These are phyloP conservation scores for Botryotinia calthae DNA, from an alignment of 2,329 filamentous ascomycete species.

Conservation along the genomic window DNA sequence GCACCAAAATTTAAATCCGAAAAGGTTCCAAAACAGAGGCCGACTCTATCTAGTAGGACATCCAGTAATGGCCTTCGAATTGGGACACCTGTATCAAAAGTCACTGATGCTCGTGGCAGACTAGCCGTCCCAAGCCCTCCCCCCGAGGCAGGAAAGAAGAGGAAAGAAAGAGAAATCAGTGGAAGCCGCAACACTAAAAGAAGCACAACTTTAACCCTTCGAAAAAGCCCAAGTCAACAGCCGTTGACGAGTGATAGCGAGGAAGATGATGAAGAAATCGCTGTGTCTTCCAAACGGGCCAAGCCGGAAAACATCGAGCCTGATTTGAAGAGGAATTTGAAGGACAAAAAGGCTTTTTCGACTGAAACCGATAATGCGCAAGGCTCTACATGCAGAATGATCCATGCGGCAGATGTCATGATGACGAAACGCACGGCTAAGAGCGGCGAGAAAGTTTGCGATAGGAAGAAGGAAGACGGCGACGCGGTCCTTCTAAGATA, in stretches of 20 bases:
- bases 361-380: conserved; percentile 27
- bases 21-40: conserved; percentile 11
- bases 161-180: conserved; percentile 15
- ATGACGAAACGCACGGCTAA: conserved; percentile 50
- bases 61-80: background rate
- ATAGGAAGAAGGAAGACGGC: conserved; percentile 42
- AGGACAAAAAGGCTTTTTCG: conserved; percentile 32
- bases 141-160: conserved; percentile 5
- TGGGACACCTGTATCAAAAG: background rate
- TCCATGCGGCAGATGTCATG: conserved; percentile 57
- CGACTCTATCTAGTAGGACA: background rate
- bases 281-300: conserved; percentile 21
- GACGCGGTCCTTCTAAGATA: conserved; percentile 74
- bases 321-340: conserved; percentile 34
- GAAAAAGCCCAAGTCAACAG: conserved; percentile 12
- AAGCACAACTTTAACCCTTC: background rate
- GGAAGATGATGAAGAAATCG: conserved; percentile 6
- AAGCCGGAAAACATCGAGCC: conserved; percentile 24
- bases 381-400: conserved; percentile 40
- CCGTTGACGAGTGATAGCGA: conserved; percentile 19
- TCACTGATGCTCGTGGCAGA: background rate
- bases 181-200: background rate
- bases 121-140: background rate
- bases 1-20: conserved; percentile 3
- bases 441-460: conserved; percentile 46